These are phyloP conservation scores for Smallanthus sonchifolius DNA, from an alignment of 129 eudicot species.

Conservation along the genomic window DNA sequence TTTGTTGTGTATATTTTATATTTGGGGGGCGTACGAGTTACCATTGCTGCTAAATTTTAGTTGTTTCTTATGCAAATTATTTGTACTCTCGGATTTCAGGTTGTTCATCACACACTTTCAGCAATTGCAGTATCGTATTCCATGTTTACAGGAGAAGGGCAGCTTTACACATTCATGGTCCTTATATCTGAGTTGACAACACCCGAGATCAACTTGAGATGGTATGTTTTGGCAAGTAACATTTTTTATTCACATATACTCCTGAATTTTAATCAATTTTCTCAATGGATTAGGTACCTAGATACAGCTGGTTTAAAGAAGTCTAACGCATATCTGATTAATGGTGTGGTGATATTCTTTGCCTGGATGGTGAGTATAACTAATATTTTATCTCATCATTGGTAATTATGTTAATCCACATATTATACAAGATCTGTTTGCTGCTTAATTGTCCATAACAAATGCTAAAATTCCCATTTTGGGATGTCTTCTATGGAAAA, in stretches of 20 bases:
- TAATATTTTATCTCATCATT: neutral
- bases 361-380: constrained; percentile 72
- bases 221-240: constrained; percentile 36
- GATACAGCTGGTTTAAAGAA: constrained; percentile 83
- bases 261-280: neutral
- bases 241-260: neutral
- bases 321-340: constrained; percentile 60
- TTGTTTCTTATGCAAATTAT: neutral
- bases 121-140: constrained; percentile 64
- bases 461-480: neutral
- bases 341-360: constrained; percentile 69
- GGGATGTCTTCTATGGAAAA: neutral
- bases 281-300: constrained; percentile 57
- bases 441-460: neutral
- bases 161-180: constrained; percentile 74
- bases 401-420: neutral
- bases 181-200: constrained; percentile 88
- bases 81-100: constrained; percentile 41
- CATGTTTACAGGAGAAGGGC: constrained; percentile 86
- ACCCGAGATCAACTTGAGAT: constrained; percentile 83
- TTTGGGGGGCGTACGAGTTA: neutral
- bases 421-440: neutral
- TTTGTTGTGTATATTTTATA: neutral
- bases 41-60: neutral
- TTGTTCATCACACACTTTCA: constrained; percentile 82